Evolutionary conservation across 2,329 filamentous ascomycete species (phyloP).

Genomic region (Cercospora beticola): DNA sequence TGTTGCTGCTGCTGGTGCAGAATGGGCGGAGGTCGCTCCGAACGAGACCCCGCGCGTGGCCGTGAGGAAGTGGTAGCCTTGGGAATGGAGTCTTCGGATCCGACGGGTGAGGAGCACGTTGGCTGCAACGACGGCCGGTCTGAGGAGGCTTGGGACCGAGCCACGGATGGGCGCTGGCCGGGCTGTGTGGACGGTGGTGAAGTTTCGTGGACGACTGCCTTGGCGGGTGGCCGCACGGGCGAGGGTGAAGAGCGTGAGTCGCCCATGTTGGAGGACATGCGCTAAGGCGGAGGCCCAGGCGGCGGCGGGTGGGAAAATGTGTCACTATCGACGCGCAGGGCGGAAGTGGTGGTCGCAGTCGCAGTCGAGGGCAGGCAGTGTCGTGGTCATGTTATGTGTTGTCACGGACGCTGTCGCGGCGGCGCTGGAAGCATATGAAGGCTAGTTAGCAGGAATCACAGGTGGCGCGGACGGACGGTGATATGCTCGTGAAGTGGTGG

Average conservation of each 20-base stretch:
- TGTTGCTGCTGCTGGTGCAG: slow-evolving; percentile 31
- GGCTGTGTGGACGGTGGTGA: neutral
- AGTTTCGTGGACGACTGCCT: neutral
- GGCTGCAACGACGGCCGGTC: slow-evolving; percentile 8
- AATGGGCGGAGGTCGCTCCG: slow-evolving; percentile 19
- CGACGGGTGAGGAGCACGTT: slow-evolving; percentile 1
- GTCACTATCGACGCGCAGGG: slow-evolving; percentile 5
- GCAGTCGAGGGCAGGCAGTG: slow-evolving; percentile 11
- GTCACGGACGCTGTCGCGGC: neutral
- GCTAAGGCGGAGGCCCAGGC: slow-evolving; percentile 1
- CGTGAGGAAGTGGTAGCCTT: slow-evolving; percentile 15
- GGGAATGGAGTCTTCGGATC: slow-evolving; percentile 13
- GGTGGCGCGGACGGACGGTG: neutral
- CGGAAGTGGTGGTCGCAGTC: slow-evolving; percentile 8
- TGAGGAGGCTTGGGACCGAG: slow-evolving; percentile 9
- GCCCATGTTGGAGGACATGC: slow-evolving; percentile 15
- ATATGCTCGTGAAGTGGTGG: neutral
- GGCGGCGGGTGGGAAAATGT: neutral
- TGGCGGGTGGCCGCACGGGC: neutral
- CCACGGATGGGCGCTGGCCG: neutral
- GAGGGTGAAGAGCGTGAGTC: slow-evolving; percentile 16
- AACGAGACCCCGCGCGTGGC: slow-evolving; percentile 17
- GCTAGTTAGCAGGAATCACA: neutral
- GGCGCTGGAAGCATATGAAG: neutral
- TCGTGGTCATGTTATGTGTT: slow-evolving; percentile 15